Evolutionary conservation across 2,329 filamentous ascomycete genomes (phyloP), one percentile per base, ranked within the genome.

Genomic region (Hortaea werneckii): DNA sequence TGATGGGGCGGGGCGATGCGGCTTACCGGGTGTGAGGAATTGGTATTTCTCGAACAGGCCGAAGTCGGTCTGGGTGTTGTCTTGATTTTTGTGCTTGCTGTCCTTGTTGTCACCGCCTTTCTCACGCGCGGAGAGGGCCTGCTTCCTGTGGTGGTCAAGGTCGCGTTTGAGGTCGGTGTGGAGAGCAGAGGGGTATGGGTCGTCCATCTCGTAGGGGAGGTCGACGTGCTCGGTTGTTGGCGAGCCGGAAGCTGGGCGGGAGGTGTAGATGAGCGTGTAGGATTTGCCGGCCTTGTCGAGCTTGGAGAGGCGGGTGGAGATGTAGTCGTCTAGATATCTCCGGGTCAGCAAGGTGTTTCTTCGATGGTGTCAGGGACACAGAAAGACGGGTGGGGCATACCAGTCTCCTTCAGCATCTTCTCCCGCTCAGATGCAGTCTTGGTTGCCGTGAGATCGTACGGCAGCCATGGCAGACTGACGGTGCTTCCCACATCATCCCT

Each of bases 11-110:
- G 41, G 13, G 20, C n/a, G 34, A 26, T 26, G n/a, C 10, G 20
- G 70, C 76, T 57, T 69, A 90, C 87, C 87, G 59, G 88, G 87
- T 8, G 83, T 90, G 56, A 98, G 84, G 70, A 89, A 96, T 64
- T 95, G 85, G 66, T 98, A 98, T 65, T 85, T 88, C 67, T 94
- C 85, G 58, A 98, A 96, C 38, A 94, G 67, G 4, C 79, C 73
- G 29, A 74, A 64, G 32, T 66, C 72, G 10, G 54, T 53, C 40
- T 65, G 56, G 39, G 53, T 49, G 47, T 60, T 44, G 41, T 50
- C 41, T 37, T 49, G 38, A 38, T 42, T 45, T 43, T 52, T 45
- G 20, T 45, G 28, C 13, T 43, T 12, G 44, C 40, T 38, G 44
- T 35, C n/a, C 9, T n/a, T n/a, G 32, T 39, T 39, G 8, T n/a